Conservation (phyloP, 2,329 filamentous ascomycete species). For the Colletotrichum limetticola region DNA sequence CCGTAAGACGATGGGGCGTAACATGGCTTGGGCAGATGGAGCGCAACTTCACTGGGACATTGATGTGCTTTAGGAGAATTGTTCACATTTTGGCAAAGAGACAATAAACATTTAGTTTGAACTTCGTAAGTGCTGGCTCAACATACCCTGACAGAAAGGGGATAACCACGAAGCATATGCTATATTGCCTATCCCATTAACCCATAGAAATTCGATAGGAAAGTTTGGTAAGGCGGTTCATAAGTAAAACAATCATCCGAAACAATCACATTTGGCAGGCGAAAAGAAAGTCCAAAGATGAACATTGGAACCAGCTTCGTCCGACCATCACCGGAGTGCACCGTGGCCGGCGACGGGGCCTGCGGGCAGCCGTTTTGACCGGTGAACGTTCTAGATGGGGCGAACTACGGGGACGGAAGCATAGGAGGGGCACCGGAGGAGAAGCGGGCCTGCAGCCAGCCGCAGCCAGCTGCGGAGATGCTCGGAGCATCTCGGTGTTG, state of each 20-base stretch:
- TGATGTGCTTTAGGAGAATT: not conserved
- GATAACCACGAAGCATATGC: not conserved
- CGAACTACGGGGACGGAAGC: not conserved
- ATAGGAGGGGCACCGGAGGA: conserved; percentile 6
- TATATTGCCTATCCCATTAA: not conserved
- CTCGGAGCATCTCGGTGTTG: conserved; percentile 24
- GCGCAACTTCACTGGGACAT: not conserved
- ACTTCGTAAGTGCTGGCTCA: not conserved
- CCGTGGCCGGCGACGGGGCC: not conserved
- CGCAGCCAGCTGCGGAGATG: conserved; percentile 9
- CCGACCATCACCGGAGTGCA: conserved; percentile 12
- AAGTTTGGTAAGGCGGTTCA: too few species aligned
- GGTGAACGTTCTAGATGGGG: conserved; percentile 21
- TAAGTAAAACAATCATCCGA: not conserved
- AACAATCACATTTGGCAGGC: not conserved
- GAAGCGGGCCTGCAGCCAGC: not conserved
- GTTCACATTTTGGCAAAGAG: not conserved
- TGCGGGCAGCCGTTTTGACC: not conserved
- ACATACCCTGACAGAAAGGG: not conserved
- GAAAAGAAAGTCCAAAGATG: not conserved
- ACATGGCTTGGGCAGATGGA: not conserved
- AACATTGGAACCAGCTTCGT: not conserved
- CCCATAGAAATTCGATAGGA: not conserved
- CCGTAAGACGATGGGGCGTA: not conserved
- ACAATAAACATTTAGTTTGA: not conserved